Evolutionary conservation across 164 flowering plant genomes (phyloP).

Genomic region (Liquidambar formosana): DNA sequence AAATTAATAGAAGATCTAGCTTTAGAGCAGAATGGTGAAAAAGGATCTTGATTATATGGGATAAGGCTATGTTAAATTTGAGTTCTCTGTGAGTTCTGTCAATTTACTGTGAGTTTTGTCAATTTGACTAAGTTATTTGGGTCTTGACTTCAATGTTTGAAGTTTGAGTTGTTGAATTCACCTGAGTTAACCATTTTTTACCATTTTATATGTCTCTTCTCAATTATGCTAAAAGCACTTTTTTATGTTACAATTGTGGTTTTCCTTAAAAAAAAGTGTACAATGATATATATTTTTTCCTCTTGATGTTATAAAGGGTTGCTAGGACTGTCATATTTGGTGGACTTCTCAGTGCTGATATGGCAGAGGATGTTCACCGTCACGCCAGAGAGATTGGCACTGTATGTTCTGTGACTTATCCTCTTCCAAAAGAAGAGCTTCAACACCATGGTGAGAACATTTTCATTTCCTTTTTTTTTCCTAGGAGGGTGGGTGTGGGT

Average conservation of each 20-base stretch:
- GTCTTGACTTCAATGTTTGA: background rate
- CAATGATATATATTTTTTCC: background rate
- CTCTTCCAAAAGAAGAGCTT: constrained; percentile 80
- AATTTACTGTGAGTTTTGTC: too few relatives aligned
- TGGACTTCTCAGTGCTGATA: constrained; percentile 63
- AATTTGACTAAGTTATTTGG: background rate
- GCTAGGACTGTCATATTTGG: constrained; percentile 89
- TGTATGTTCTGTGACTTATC: constrained; percentile 70
- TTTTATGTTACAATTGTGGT: too few relatives aligned
- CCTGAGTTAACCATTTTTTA: background rate
- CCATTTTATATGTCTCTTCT: background rate
- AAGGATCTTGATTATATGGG: too few relatives aligned
- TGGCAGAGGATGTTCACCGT: constrained; percentile 73
- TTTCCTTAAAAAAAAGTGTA: background rate
- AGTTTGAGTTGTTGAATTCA: background rate
- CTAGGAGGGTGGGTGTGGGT: too few relatives aligned
- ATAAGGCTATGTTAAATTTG: too few relatives aligned
- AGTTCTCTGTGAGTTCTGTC: too few relatives aligned
- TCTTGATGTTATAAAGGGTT: constrained; percentile 51
- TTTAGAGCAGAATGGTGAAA: too few relatives aligned
- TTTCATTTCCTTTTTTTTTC: background rate
- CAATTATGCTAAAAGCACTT: background rate
- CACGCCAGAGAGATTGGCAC: constrained; percentile 60
- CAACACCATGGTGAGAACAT: constrained; percentile 59
- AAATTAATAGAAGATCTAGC: too few relatives aligned